Conservation (phyloP, 2,329 filamentous ascomycete genomes). For the Ascochyta koolunga region DNA sequence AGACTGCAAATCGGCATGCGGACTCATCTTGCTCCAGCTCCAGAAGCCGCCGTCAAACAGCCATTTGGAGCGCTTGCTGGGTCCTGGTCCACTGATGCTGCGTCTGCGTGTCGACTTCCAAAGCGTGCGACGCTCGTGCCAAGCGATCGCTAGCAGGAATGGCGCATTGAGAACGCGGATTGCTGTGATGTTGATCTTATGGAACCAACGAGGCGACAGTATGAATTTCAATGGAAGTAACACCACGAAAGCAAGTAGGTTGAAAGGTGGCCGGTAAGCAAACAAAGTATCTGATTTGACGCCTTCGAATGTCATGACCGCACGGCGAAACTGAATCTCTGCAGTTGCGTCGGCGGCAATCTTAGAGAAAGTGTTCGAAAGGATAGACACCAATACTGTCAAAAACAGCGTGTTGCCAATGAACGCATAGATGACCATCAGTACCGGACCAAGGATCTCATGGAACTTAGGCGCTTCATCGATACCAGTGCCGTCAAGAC, state of each 20-base stretch:
- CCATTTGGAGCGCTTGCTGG: slow-evolving; percentile 50
- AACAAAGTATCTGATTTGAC: slow-evolving; percentile 86
- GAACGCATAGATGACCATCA: slow-evolving; percentile 86
- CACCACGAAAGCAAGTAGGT: slow-evolving; percentile 75
- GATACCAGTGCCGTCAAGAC: slow-evolving; percentile 71
- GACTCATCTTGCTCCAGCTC: slow-evolving; percentile 68
- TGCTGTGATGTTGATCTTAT: slow-evolving; percentile 83
- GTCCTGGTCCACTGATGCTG: slow-evolving; percentile 37
- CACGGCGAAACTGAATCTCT: slow-evolving; percentile 83
- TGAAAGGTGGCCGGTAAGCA: slow-evolving; percentile 82
- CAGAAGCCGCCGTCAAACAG: slow-evolving; percentile 51
- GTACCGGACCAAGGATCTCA: slow-evolving; percentile 74
- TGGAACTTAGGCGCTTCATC: slow-evolving; percentile 72
- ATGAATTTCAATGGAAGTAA: slow-evolving; percentile 78
- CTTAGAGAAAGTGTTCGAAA: slow-evolving; percentile 81
- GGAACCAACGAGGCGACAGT: slow-evolving; percentile 84
- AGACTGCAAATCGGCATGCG: slow-evolving; percentile 72
- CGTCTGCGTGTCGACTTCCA: slow-evolving; percentile 60
- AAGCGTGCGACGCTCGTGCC: slow-evolving; percentile 72
- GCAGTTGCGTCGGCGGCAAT: slow-evolving; percentile 77
- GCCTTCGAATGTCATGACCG: slow-evolving; percentile 82
- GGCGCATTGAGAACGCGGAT: slow-evolving; percentile 78
- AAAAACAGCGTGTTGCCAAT: slow-evolving; percentile 86
- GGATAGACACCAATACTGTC: slow-evolving; percentile 86
- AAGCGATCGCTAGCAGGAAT: slow-evolving; percentile 71